A percentile compares a stretch with the other conserved stretches of the same genome.
Conservation (phyloP, 2,329 filamentous ascomycete genomes). For the Aspergillus texensis region DNA sequence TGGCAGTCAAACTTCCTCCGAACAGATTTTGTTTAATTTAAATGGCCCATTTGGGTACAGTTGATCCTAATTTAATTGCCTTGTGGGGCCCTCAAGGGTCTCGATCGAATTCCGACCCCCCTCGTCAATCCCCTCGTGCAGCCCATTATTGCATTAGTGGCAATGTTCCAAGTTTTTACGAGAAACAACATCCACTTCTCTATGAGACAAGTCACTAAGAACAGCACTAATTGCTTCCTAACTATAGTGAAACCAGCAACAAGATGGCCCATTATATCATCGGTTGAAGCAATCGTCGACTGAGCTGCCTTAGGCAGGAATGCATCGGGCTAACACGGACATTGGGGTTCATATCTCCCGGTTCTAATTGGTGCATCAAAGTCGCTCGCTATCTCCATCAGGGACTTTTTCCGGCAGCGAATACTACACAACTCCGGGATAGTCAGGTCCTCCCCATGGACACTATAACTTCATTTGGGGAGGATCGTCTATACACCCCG, state of each 20-base stretch:
- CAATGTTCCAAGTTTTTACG: constrained; percentile 1
- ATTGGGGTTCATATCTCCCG: neutral
- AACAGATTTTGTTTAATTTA: neutral
- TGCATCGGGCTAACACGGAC: constrained; percentile 1
- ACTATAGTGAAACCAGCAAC: neutral
- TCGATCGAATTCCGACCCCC: constrained; percentile 5
- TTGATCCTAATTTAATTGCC: constrained; percentile 8
- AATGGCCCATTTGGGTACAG: neutral
- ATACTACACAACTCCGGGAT: neutral
- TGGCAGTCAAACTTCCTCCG: neutral
- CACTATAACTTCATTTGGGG: neutral
- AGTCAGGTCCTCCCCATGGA: neutral
- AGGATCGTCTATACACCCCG: neutral
- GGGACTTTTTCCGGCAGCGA: neutral
- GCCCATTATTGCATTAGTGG: constrained; percentile 1
- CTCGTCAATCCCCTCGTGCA: neutral
- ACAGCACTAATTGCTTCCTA: neutral
- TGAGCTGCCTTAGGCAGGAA: neutral
- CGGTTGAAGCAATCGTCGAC: neutral
- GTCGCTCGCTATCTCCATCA: neutral
- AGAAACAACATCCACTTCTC: constrained; percentile 1
- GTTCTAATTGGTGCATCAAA: neutral
- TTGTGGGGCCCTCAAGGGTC: constrained; percentile 1
- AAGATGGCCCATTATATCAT: neutral
- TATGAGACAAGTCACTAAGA: constrained; percentile 2